Evolutionary conservation across 176 grass and related monocot species (phyloP), one percentile per base, ranked within the genome.

Genomic region (Phoenix roebelenii): DNA sequence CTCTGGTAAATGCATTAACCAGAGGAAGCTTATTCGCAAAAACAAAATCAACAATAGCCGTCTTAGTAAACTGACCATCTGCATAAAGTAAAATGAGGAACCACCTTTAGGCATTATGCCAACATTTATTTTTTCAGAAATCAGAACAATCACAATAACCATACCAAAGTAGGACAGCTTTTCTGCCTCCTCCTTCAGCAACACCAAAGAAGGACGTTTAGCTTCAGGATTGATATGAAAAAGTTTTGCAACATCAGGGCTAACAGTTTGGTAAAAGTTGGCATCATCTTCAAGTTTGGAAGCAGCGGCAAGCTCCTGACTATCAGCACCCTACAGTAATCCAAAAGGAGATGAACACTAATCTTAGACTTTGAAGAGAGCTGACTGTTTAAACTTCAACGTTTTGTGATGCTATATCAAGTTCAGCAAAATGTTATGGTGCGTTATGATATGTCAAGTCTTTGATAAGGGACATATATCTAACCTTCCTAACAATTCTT

Each of bases 111-210:
- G 22, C 24, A 54, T 32, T 15, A 39, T 55, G 32, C 4, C 52
- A 44, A 44, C 35, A 44, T 44, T 14, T 44, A 44, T 6, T 44
- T 9, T 14, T 44, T 44, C 35, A 44, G 35, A 44, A 44, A 44
- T 44, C 35, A 44, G 35, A 44, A 12, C 35, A 44, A 44, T 44
- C 14, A 44, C 12, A 0, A 44, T 3, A 44, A 44, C 39, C 26
- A 48, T 87, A 97, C 93, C 93, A 67, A 80, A 91, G 28, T 85
- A 77, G 44, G 87, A 74, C 52, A 97, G 48, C 68, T 88, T 97
- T 57, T 97, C 93, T 66, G 77, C 87, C 59, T 88, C 93, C 73
- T 91, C 88, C 79, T 97, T 97, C 4, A 97, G 52, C 49, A 97
- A 61, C 54, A 97, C 79, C 23, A 97, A 1, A n/a, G 76, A 76